Conservation (phyloP, 2,329 filamentous ascomycete genomes). For the Penicillium sp. region DNA sequence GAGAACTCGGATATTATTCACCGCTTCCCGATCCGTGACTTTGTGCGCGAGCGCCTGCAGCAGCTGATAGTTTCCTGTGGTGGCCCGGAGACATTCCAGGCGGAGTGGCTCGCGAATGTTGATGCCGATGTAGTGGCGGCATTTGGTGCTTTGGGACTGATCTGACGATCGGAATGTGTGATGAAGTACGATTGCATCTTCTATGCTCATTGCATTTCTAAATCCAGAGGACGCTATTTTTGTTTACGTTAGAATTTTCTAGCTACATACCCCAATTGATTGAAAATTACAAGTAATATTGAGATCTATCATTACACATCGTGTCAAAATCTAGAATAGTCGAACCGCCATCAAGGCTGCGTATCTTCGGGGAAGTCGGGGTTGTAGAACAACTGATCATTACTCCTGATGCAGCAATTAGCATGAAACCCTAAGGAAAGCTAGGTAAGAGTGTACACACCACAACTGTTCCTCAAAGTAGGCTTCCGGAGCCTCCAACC, state of each 20-base stretch:
- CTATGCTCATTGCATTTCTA: background rate
- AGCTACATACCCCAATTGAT: constrained; percentile 22
- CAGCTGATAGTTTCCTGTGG: constrained; percentile 41
- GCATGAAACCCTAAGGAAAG: background rate
- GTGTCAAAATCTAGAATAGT: background rate
- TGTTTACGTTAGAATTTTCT: constrained; percentile 3
- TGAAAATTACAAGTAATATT: background rate
- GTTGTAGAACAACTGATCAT: background rate
- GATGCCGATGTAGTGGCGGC: constrained; percentile 42
- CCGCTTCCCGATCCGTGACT: constrained; percentile 45
- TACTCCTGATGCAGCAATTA: background rate
- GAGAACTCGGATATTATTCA: constrained; percentile 43
- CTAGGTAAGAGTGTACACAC: background rate
- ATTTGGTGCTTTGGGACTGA: constrained; percentile 39
- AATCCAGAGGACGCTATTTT: background rate
- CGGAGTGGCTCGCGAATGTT: constrained; percentile 45
- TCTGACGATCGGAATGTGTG: constrained; percentile 19
- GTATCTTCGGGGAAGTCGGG: background rate
- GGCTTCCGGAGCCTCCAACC: background rate
- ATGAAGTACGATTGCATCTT: background rate
- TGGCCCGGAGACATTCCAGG: constrained; percentile 42
- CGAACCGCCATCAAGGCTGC: background rate
- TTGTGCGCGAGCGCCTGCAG: constrained; percentile 43
- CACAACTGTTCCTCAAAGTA: constrained; percentile 5
- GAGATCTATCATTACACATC: background rate